These are phyloP conservation scores for Vanderwaltozyma tropicalis DNA, from an alignment of 805 yeast species.

Conservation along the genomic window DNA sequence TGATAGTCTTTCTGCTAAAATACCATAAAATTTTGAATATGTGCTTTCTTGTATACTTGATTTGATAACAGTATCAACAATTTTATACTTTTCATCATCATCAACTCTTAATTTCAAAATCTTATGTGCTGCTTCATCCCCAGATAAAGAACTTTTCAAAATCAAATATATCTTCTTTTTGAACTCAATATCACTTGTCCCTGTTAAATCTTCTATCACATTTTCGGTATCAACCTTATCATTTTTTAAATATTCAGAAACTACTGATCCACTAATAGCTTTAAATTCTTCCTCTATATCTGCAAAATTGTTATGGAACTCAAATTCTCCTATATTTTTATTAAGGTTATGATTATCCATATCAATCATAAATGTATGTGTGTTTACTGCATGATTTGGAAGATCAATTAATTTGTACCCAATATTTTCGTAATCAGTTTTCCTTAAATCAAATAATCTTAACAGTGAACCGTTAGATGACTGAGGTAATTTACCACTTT, in stretches of 20 bases:
- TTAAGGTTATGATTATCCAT: conserved; percentile 9
- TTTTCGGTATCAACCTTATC: conserved; percentile 6
- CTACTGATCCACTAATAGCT: conserved; percentile 31
- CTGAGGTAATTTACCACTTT: conserved; percentile 38
- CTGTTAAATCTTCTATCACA: conserved; percentile 57
- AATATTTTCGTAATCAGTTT: conserved; percentile 31
- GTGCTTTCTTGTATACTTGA: conserved; percentile 80
- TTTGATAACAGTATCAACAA: conserved; percentile 65
- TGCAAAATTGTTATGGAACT: conserved; percentile 41
- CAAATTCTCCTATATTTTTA: conserved; percentile 41
- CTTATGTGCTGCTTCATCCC: conserved; percentile 90
- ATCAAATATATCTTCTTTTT: conserved; percentile 74
- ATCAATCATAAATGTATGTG: conserved; percentile 5
- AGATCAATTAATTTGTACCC: conserved; percentile 11
- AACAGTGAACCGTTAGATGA: conserved; percentile 40
- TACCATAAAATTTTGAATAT: conserved; percentile 77
- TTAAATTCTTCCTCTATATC: conserved; percentile 41
- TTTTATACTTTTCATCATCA: conserved; percentile 36
- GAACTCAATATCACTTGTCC: conserved; percentile 47
- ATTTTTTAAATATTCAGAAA: conserved; percentile 9
- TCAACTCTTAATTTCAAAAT: conserved; percentile 42
- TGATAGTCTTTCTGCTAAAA: conserved; percentile 58
- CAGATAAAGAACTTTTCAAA: conserved; percentile 79
- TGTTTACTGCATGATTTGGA: conserved; percentile 21
- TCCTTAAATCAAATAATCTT: conserved; percentile 40